Conservation (phyloP, 495 filamentous ascomycete species). For the Trichoderma gamsii region DNA sequence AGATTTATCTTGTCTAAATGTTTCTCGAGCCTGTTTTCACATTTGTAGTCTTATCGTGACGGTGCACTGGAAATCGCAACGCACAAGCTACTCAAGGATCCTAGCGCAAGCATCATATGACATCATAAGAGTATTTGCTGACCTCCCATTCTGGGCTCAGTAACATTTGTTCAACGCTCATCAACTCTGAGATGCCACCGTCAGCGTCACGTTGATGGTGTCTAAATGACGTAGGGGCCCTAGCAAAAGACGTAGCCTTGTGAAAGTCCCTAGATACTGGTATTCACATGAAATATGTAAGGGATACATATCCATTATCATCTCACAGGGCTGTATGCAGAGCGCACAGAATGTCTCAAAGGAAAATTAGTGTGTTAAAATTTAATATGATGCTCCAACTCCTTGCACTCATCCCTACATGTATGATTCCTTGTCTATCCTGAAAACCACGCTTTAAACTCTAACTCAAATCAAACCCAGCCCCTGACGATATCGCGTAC, state of each 20-base stretch:
- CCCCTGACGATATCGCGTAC: slow-evolving; percentile 85
- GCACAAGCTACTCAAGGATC: background rate
- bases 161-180: background rate
- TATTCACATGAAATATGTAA: too few relatives aligned
- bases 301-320: too few relatives aligned
- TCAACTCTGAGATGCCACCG: background rate
- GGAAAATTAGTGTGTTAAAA: background rate
- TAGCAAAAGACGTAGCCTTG: too few relatives aligned
- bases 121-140: background rate
- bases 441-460: background rate
- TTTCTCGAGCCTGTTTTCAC: too few relatives aligned
- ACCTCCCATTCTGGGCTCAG: background rate
- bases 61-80: too few relatives aligned
- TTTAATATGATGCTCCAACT: background rate
- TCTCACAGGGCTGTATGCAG: too few relatives aligned
- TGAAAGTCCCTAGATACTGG: too few relatives aligned
- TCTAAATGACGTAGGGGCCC: too few relatives aligned
- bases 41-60: too few relatives aligned
- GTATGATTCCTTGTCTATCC: background rate
- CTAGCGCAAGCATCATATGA: background rate
- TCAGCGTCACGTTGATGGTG: too few relatives aligned
- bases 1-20: too few relatives aligned
- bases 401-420: background rate
- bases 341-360: too few relatives aligned
- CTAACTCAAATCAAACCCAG: slow-evolving; percentile 89